A percentile compares a stretch with the other conserved stretches of the same genome.
Evolutionary conservation across 2,329 filamentous ascomycete species (phyloP).

Genomic region (Gnomoniopsis smithogilvyi): DNA sequence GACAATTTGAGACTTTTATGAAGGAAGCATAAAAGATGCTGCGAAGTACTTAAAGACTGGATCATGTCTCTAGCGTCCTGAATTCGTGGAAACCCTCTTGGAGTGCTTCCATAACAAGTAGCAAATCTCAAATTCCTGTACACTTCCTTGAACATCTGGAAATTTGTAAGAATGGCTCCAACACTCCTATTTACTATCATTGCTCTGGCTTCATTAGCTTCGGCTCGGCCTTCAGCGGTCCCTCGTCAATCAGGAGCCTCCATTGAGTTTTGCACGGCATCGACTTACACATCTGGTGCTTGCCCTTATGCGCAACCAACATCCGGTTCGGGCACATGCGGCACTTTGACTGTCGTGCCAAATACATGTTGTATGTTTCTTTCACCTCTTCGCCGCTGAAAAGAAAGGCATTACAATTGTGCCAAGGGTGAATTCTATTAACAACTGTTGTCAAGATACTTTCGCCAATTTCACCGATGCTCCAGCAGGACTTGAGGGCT

Average conservation of each 20-base stretch:
- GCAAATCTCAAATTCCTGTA: no score
- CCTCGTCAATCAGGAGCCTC: not conserved
- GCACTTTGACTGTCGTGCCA: not conserved
- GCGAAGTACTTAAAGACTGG: no score
- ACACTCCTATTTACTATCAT: not conserved
- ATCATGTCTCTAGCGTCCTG: no score
- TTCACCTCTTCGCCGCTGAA: not conserved
- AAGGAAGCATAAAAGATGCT: no score
- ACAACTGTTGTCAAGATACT: not conserved
- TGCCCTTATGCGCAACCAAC: constrained; percentile 14
- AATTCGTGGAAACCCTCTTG: no score
- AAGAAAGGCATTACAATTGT: no score
- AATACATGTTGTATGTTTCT: constrained; percentile 5
- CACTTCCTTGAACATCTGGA: not conserved
- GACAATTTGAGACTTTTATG: no score
- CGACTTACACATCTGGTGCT: constrained; percentile 3
- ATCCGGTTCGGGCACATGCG: constrained; percentile 7
- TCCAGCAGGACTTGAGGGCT: not conserved
- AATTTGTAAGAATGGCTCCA: not conserved
- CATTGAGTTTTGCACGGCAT: constrained; percentile 8
- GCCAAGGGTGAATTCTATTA: no score
- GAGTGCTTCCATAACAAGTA: no score
- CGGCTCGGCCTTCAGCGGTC: not conserved
- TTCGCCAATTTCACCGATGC: constrained; percentile 5
- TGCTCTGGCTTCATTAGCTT: not conserved